Percentiles rank a stretch among this genome's conserved stretches.
These are phyloP conservation scores for Cotoneaster glaucophyllus DNA, from an alignment of 306 rosid species.

Conservation along the genomic window DNA sequence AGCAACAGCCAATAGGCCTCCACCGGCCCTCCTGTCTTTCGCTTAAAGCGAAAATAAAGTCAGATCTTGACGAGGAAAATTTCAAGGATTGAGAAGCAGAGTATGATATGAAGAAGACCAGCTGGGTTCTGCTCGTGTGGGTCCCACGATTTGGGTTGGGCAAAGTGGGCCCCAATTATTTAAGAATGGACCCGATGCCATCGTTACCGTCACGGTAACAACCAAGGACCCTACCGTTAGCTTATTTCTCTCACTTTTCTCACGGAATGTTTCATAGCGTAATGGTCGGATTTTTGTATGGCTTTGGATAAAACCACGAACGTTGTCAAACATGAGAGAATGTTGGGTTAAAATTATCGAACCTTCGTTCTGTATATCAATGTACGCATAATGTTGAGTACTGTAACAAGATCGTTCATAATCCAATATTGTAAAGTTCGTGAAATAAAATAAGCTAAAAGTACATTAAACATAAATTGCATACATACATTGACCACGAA, in stretches of 20 bases:
- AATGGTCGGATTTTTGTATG: too few relatives aligned
- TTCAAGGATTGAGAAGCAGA: constrained; percentile 8
- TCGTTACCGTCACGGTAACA: background rate
- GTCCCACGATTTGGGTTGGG: constrained; percentile 29
- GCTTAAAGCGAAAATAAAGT: constrained; percentile 1
- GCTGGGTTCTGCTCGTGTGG: constrained; percentile 48
- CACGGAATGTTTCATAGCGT: too few relatives aligned
- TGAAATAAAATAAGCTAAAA: too few relatives aligned
- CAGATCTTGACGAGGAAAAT: constrained; percentile 57
- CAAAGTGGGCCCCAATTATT: constrained; percentile 26
- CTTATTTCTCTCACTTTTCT: background rate
- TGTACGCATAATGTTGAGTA: background rate
- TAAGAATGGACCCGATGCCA: background rate
- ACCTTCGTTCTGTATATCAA: too few relatives aligned
- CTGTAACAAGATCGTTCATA: background rate
- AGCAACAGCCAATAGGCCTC: background rate
- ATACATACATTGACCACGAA: too few relatives aligned
- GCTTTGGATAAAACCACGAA: too few relatives aligned
- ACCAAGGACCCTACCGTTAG: background rate
- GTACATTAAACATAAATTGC: too few relatives aligned
- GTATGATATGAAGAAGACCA: constrained; percentile 22
- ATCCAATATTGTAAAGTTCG: too few relatives aligned
- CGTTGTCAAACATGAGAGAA: too few relatives aligned
- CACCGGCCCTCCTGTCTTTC: constrained; percentile 4
- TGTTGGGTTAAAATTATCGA: too few relatives aligned